Evolutionary conservation across 2,329 filamentous ascomycete genomes (phyloP).

Genomic region (Beauveria caledonica): DNA sequence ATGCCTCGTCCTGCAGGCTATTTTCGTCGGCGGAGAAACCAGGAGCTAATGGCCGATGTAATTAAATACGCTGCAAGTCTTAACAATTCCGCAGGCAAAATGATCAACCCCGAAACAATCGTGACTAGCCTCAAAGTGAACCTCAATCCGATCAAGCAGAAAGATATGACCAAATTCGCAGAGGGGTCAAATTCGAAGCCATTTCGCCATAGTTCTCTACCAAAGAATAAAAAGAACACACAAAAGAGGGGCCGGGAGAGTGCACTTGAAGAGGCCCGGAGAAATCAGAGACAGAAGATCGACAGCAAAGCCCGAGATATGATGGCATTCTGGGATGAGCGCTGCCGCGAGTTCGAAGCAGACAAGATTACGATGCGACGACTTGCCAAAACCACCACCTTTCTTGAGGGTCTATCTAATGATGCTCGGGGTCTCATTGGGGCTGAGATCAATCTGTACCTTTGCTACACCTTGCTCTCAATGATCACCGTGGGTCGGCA

Average conservation of each 20-base stretch:
- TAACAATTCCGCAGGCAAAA: slow-evolving; percentile 54
- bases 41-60: slow-evolving; percentile 61
- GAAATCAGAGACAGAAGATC: slow-evolving; percentile 10
- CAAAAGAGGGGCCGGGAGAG: not conserved
- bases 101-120: slow-evolving; percentile 56
- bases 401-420: slow-evolving; percentile 33
- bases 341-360: slow-evolving; percentile 36
- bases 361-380: slow-evolving; percentile 32
- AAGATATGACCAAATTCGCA: not conserved
- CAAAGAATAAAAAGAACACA: slow-evolving; percentile 18
- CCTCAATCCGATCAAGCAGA: slow-evolving; percentile 13
- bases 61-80: slow-evolving; percentile 61
- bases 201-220: not conserved
- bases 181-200: not conserved
- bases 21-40: slow-evolving; percentile 40
- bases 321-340: slow-evolving; percentile 11
- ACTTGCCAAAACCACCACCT: slow-evolving; percentile 39
- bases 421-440: slow-evolving; percentile 22
- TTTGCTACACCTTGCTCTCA: slow-evolving; percentile 23
- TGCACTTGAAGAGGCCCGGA: slow-evolving; percentile 13
- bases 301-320: slow-evolving; percentile 5
- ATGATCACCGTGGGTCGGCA: not conserved
- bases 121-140: slow-evolving; percentile 23
- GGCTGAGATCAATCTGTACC: slow-evolving; percentile 25
- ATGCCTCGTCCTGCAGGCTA: slow-evolving; percentile 18